Evolutionary conservation across 2,329 filamentous ascomycete genomes (phyloP).

Genomic region (Fusarium sp.): DNA sequence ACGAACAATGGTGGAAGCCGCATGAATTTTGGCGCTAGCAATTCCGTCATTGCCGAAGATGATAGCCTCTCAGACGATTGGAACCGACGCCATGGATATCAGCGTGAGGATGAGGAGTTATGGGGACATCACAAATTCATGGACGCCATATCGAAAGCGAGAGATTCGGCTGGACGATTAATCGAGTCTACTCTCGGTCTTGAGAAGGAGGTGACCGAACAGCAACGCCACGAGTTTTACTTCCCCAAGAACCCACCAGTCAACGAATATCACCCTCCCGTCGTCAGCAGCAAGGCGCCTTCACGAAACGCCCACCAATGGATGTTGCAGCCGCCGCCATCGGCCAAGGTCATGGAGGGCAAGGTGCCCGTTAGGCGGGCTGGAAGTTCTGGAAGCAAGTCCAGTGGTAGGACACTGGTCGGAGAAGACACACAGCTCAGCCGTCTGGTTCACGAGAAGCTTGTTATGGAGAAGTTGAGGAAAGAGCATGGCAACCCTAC

Average conservation of each 20-base stretch:
- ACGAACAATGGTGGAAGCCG: constrained; percentile 54
- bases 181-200: constrained; percentile 64
- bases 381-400: constrained; percentile 65
- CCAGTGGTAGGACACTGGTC: constrained; percentile 58
- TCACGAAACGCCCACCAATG: constrained; percentile 79
- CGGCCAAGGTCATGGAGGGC: constrained; percentile 89
- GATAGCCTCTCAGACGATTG: constrained; percentile 63
- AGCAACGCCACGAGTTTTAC: constrained; percentile 70
- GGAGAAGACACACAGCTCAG: constrained; percentile 57
- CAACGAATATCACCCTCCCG: constrained; percentile 87
- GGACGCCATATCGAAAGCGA: constrained; percentile 69
- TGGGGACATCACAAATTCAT: constrained; percentile 76
- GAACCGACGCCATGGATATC: constrained; percentile 79
- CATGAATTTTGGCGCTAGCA: constrained; percentile 48
- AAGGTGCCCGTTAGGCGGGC: constrained; percentile 77
- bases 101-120: constrained; percentile 87
- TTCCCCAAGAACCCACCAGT: constrained; percentile 75
- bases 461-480: constrained; percentile 59
- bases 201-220: constrained; percentile 63
- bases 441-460: constrained; percentile 58
- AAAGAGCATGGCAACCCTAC: constrained; percentile 54
- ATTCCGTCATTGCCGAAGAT: constrained; percentile 53
- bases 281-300: constrained; percentile 79
- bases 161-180: constrained; percentile 64
- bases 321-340: constrained; percentile 95